Evolutionary conservation across 441 rosid genomes (phyloP).

Genomic region (Pelargonium myrrhifolium): DNA sequence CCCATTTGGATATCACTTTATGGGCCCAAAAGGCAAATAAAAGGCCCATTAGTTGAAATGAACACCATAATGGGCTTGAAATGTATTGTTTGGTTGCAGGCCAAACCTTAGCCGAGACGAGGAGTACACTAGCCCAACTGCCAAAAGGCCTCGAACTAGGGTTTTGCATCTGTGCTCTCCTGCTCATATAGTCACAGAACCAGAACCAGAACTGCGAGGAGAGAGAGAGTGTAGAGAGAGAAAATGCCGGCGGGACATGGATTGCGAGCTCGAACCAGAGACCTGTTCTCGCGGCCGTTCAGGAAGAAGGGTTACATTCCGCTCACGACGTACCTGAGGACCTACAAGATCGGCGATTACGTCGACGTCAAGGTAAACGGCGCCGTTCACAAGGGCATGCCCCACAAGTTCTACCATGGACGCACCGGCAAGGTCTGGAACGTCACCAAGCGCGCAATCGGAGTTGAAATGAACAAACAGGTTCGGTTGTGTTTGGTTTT

Average conservation of each 20-base stretch:
- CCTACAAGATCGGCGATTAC: slow-evolving; percentile 22
- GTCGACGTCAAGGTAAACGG: slow-evolving; percentile 18
- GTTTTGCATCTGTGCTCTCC: too few relatives aligned
- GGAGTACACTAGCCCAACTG: too few relatives aligned
- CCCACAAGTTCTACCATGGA: slow-evolving; percentile 26
- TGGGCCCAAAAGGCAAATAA: too few relatives aligned
- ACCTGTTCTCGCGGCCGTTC: slow-evolving; percentile 21
- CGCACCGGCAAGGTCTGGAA: slow-evolving; percentile 27
- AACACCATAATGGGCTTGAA: too few relatives aligned
- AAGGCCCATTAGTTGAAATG: too few relatives aligned
- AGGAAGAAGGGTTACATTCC: slow-evolving; percentile 26
- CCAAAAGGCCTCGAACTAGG: too few relatives aligned
- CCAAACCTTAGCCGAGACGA: too few relatives aligned
- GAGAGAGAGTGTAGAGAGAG: background rate
- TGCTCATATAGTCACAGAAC: too few relatives aligned
- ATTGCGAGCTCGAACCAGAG: slow-evolving; percentile 22
- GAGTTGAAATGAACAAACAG: slow-evolving; percentile 27
- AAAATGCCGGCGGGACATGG: slow-evolving; percentile 25
- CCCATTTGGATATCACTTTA: too few relatives aligned
- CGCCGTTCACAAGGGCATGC: slow-evolving; percentile 30
- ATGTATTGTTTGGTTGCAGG: too few relatives aligned
- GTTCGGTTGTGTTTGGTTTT: background rate
- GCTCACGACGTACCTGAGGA: slow-evolving; percentile 23
- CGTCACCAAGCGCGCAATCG: slow-evolving; percentile 26
- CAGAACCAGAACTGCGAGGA: too few relatives aligned